Conservation (phyloP, 306 rosid genomes). For the Chamaecrista fasciculata region DNA sequence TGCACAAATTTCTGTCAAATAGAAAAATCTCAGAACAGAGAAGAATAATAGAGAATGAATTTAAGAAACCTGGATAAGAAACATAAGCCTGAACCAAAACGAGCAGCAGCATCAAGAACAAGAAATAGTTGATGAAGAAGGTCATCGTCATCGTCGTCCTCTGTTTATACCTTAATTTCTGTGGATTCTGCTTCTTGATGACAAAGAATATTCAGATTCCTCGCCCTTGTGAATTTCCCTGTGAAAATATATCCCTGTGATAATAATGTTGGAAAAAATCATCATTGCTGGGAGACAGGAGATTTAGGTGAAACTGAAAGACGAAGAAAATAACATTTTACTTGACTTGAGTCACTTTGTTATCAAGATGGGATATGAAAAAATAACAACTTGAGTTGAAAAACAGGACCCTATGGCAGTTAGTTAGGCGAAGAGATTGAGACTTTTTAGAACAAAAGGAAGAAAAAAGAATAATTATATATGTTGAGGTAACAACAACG, state of each 20-base stretch:
- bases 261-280: background rate
- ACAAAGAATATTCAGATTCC: conserved; percentile 18
- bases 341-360: conserved; percentile 19
- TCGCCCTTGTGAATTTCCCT: conserved; percentile 17
- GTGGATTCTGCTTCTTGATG: conserved; percentile 22
- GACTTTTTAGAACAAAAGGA: background rate
- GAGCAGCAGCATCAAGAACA: conserved; percentile 25
- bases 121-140: conserved; percentile 3
- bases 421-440: background rate
- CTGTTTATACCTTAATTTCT: conserved; percentile 5
- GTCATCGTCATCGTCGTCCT: conserved; percentile 12
- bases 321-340: background rate
- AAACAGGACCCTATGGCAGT: conserved; percentile 29
- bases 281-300: background rate
- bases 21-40: conserved; percentile 12
- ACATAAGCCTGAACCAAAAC: conserved; percentile 13
- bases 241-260: background rate
- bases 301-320: background rate
- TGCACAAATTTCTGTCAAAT: background rate
- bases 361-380: conserved; percentile 4
- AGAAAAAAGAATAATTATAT: background rate
- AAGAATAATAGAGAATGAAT: conserved; percentile 6
- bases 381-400: background rate
- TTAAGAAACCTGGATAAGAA: conserved; percentile 32
- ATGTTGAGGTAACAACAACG: too few species aligned